Base-by-base conservation (phyloP, 345 rosid species). In the Murraya paniculata region DNA sequence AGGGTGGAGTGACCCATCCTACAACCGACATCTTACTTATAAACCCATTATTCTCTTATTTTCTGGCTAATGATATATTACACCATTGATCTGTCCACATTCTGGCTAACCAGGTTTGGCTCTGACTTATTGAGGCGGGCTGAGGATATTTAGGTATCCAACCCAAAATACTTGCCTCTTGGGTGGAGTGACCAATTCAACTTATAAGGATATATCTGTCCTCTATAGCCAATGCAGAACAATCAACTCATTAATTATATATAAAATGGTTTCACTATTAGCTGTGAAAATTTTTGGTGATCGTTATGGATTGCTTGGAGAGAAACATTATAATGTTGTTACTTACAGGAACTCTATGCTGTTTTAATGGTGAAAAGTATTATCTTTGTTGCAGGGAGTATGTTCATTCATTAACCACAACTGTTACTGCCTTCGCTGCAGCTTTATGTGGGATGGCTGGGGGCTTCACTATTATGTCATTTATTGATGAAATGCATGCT, bases 381-480 rank as follows among this genome's bases (percentile, higher is more conserved):
- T 74, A 66, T 65, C 65, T 83, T 66, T 82, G 28, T 79, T 87
- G 88, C 97, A 95, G 99, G 94, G 86, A 86, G 88, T 83, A 77
- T 82, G 80, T 85, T 78, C 89, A 87, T 88, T 85, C 90, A 59
- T 87, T 95, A 76, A 81, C 83, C 84, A 74, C 81, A 41, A 84
- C 87, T 57, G 50, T 79, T 33, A 80, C 45, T 84, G 83, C 87
- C 84, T 84, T 90, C 71, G 90, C 97, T 74, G 79, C 75, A 57
- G 82, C 86, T 80, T 81, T 90, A 73, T 76, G 80, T 82, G 93
- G 90, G 81, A 57, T 84, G 83, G 89, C 90, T 62, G 53, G 81
- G 70, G 97, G 98, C 68, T 81, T 91, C 64, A 80, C 81, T 66
- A 68, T 87, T 71, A 71, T 87, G 71, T 81, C 84, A 75, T 86